Conservation (phyloP, 306 rosid species). For the Macrotyloma uniflorum region DNA sequence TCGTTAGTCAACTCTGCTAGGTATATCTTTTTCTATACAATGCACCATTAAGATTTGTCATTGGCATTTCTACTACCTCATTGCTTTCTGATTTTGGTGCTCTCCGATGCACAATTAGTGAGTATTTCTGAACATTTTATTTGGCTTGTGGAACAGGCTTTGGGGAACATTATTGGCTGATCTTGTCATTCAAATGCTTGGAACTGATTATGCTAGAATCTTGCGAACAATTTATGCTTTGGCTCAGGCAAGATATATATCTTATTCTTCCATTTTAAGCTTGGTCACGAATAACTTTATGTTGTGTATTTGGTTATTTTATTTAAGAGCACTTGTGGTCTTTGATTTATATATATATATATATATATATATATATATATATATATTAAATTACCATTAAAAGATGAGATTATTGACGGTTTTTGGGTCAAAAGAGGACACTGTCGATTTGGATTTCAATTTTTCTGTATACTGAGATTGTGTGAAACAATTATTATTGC, state of each 20-base stretch:
- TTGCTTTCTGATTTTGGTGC: slow-evolving; percentile 11
- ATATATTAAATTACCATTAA: background rate
- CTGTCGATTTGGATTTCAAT: background rate
- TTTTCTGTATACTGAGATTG: slow-evolving; percentile 7
- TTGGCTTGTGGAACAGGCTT: slow-evolving; percentile 60
- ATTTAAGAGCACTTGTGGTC: slow-evolving; percentile 9
- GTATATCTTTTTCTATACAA: background rate
- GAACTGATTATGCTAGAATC: slow-evolving; percentile 96
- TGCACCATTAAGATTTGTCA: slow-evolving; percentile 32
- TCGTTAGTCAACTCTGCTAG: background rate
- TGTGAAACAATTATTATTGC: slow-evolving; percentile 12
- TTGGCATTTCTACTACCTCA: slow-evolving; percentile 24
- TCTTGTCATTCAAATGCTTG: slow-evolving; percentile 93
- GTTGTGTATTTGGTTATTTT: slow-evolving; percentile 27
- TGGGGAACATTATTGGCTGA: slow-evolving; percentile 97
- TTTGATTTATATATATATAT: background rate
- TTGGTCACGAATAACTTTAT: slow-evolving; percentile 21
- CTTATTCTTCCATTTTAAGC: slow-evolving; percentile 29
- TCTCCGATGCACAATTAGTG: slow-evolving; percentile 21
- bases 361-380: too few relatives aligned
- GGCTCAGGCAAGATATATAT: slow-evolving; percentile 70
- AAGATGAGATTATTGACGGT: slow-evolving; percentile 8
- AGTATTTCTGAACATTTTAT: slow-evolving; percentile 30
- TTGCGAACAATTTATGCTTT: slow-evolving; percentile 89
- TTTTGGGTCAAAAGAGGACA: background rate